Conservation (phyloP, 2,329 filamentous ascomycete genomes). For the Pezicula rhizophila region DNA sequence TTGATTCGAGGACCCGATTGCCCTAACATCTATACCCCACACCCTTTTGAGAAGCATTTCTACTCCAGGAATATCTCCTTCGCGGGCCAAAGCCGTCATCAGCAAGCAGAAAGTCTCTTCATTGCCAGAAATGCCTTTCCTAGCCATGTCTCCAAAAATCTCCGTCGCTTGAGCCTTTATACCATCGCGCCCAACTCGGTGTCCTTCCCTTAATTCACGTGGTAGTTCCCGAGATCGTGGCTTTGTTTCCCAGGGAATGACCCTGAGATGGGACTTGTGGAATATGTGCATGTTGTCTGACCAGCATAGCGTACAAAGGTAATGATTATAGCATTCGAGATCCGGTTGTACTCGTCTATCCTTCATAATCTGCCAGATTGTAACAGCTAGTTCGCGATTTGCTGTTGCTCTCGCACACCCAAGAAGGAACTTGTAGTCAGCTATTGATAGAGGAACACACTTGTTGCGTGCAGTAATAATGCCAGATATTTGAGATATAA, state of each 20-base stretch:
- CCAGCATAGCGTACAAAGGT: constrained; percentile 44
- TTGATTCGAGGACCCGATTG: constrained; percentile 1
- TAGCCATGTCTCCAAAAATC: constrained; percentile 42
- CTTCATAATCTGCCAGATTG: constrained; percentile 40
- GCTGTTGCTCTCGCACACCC: constrained; percentile 43
- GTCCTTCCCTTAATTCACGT: constrained; percentile 14
- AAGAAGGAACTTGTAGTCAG: constrained; percentile 48
- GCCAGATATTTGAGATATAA: constrained; percentile 14
- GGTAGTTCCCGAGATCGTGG: constrained; percentile 15
- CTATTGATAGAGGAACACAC: constrained; percentile 33
- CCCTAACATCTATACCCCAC: constrained; percentile 40
- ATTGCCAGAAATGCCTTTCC: constrained; percentile 36
- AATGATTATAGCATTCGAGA: constrained; percentile 47
- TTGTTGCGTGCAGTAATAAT: constrained; percentile 33
- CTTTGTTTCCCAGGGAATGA: constrained; percentile 19
- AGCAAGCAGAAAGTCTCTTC: constrained; percentile 47
- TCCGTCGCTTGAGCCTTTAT: constrained; percentile 13
- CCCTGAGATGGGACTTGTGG: constrained; percentile 29
- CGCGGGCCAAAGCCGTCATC: constrained; percentile 45
- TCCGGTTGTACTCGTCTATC: constrained; percentile 35
- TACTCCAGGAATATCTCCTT: constrained; percentile 42
- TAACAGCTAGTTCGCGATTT: constrained; percentile 34
- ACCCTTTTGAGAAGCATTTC: constrained; percentile 41
- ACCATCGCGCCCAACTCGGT: constrained; percentile 16
- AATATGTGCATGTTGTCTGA: constrained; percentile 32